A percentile compares a stretch with the other conserved stretches of the same genome.
Conservation (phyloP, 1,284 basidiomycete genomes). For the Fomitopsis schrenkii region DNA sequence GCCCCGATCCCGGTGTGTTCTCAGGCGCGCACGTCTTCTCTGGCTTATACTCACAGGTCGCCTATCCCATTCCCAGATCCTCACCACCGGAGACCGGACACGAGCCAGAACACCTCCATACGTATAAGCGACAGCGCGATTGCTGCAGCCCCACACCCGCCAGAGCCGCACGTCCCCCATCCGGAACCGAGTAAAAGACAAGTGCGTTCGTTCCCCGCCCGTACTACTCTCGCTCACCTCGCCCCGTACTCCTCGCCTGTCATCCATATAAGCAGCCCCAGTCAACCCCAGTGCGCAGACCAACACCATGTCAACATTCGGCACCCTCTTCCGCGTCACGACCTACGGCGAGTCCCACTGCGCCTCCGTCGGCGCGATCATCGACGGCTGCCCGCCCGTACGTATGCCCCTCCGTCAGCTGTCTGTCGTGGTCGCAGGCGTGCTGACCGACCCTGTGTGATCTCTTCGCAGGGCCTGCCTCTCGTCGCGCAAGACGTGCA, state of each 20-base stretch:
- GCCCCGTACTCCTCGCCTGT: neutral
- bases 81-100: conserved; percentile 1
- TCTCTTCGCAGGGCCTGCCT: conserved; percentile 64
- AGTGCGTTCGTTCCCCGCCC: neutral
- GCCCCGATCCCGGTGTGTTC: conserved; percentile 2
- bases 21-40: conserved; percentile 4
- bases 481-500: conserved; percentile 87
- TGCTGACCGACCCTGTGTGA: neutral
- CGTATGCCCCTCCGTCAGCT: conserved; percentile 21
- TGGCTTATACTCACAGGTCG: conserved; percentile 1
- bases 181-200: neutral
- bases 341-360: conserved; percentile 99
- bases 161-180: neutral
- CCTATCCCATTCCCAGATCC: neutral
- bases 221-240: conserved; percentile 1
- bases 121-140: neutral
- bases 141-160: neutral
- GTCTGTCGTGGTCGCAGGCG: neutral
- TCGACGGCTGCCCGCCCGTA: conserved; percentile 96
- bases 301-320: conserved; percentile 85
- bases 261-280: neutral
- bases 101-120: neutral
- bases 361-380: conserved; percentile 94
- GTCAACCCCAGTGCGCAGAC: neutral
- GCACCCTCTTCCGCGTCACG: conserved; percentile 87